Percentiles rank a stretch among this genome's conserved stretches.
Conservation (phyloP, 331 rosid species). For the Ulmus americana region DNA sequence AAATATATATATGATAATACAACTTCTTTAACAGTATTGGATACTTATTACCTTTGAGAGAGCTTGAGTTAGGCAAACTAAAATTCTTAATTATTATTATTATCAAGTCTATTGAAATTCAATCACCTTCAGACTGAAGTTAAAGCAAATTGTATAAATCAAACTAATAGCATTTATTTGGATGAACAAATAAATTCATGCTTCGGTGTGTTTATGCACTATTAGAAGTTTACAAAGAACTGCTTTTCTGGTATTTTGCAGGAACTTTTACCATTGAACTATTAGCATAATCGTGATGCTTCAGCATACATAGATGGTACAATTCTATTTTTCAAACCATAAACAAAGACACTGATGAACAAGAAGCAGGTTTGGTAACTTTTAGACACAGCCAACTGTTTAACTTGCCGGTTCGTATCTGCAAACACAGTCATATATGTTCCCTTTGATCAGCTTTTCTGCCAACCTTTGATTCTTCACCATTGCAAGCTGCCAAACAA, state of each 20-base stretch:
- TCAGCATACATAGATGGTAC: neutral
- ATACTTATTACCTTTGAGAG: too few relatives aligned
- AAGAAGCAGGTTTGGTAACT: neutral
- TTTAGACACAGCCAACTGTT: slow-evolving; percentile 4
- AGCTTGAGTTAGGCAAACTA: too few relatives aligned
- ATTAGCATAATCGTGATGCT: neutral
- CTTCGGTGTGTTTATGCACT: too few relatives aligned
- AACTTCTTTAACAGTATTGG: too few relatives aligned
- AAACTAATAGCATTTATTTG: too few relatives aligned
- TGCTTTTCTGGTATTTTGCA: too few relatives aligned
- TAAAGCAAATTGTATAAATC: neutral
- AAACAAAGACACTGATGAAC: neutral
- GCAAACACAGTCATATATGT: slow-evolving; percentile 76
- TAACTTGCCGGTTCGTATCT: slow-evolving; percentile 63
- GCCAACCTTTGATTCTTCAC: slow-evolving; percentile 94
- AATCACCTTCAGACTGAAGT: neutral
- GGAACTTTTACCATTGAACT: neutral
- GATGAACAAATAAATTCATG: too few relatives aligned
- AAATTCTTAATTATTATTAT: too few relatives aligned
- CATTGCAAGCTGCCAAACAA: slow-evolving; percentile 75
- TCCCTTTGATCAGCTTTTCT: slow-evolving; percentile 69
- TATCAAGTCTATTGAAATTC: too few relatives aligned
- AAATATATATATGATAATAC: too few relatives aligned
- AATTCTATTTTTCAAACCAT: neutral
- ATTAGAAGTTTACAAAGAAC: too few relatives aligned